Percentiles rank a stretch among this genome's conserved stretches.
Conservation (phyloP, 164 flowering plant genomes). For the Berberis vulgaris region DNA sequence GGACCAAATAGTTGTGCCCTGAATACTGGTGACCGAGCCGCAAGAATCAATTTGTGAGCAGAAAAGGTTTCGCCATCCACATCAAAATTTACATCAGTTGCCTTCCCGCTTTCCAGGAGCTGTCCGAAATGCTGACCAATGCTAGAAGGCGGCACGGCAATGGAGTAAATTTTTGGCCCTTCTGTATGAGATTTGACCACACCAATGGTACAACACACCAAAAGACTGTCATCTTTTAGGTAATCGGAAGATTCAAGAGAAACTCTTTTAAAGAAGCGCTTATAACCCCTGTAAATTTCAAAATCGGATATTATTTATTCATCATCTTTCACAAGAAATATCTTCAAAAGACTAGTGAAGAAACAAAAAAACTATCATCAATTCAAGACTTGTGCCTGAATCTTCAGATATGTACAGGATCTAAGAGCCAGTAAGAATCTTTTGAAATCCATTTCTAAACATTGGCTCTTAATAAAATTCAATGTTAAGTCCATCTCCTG, state of each 20-base stretch:
- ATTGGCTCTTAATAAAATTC: no score
- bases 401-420: no score
- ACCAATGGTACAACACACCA: constrained; percentile 69
- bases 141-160: constrained; percentile 56
- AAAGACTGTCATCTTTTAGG: constrained; percentile 81
- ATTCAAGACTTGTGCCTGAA: no score
- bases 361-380: no score
- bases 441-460: no score
- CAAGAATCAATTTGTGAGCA: constrained; percentile 80
- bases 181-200: constrained; percentile 80
- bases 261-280: constrained; percentile 67
- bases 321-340: no score
- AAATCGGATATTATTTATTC: no score
- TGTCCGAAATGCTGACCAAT: constrained; percentile 65
- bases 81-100: constrained; percentile 62
- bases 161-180: constrained; percentile 66
- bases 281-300: constrained; percentile 67
- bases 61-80: constrained; percentile 21
- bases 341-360: no score
- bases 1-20: constrained; percentile 40
- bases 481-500: no score
- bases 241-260: constrained; percentile 70
- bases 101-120: constrained; percentile 67
- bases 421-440: no score
- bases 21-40: constrained; percentile 86